phyloP scores from a whole-genome alignment of 805 yeast species.

The Candida tibetensis region DNA sequence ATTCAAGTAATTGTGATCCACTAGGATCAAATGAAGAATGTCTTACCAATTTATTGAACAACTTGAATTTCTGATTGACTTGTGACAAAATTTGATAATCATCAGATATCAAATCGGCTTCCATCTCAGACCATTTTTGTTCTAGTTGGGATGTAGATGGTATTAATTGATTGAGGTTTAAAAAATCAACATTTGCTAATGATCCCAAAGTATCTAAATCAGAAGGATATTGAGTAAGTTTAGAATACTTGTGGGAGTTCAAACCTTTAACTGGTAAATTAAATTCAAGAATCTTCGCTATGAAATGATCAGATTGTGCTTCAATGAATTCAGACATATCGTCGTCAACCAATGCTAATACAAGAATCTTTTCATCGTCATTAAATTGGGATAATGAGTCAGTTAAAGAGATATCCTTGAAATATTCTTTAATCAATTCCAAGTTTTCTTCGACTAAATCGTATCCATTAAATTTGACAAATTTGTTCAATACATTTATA shows the following conservation, averaged over 20 bases:
- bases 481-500: slow-evolving; percentile 27
- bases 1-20: background rate
- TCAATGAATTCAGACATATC: background rate
- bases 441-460: slow-evolving; percentile 19
- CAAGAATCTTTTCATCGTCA: slow-evolving; percentile 5
- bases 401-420: slow-evolving; percentile 3
- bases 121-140: slow-evolving; percentile 17
- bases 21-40: slow-evolving; percentile 7
- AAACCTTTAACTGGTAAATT: background rate
- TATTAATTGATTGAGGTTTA: slow-evolving; percentile 5
- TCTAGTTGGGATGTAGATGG: slow-evolving; percentile 10
- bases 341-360: slow-evolving; percentile 4
- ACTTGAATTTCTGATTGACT: slow-evolving; percentile 21
- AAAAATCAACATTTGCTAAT: slow-evolving; percentile 20
- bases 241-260: background rate
- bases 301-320: slow-evolving; percentile 3
- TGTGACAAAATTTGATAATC: slow-evolving; percentile 19
- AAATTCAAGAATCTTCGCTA: slow-evolving; percentile 12
- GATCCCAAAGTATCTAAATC: slow-evolving; percentile 16
- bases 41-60: slow-evolving; percentile 23
- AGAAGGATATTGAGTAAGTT: background rate
- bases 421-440: slow-evolving; percentile 12
- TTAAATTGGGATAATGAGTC: background rate
- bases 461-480: slow-evolving; percentile 41
- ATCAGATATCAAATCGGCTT: slow-evolving; percentile 16